Conservation (phyloP, 129 eudicot genomes). For the Lactuca saligna region DNA sequence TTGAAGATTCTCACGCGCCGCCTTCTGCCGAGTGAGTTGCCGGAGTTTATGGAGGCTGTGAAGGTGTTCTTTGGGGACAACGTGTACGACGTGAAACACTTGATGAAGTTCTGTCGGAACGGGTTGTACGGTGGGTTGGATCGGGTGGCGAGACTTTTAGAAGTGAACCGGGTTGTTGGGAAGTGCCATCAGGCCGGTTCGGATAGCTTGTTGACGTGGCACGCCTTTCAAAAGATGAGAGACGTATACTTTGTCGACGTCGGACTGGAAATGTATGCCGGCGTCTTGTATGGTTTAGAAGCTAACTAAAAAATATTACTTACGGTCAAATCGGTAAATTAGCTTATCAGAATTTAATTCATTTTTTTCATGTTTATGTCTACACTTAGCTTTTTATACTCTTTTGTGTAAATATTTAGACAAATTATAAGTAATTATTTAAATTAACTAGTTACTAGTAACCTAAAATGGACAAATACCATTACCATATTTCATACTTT, state of each 20-base stretch:
- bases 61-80: slow-evolving; percentile 58
- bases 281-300: slow-evolving; percentile 71
- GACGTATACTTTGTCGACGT: slow-evolving; percentile 51
- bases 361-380: not conserved
- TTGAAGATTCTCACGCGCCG: slow-evolving; percentile 76
- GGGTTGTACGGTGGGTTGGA: slow-evolving; percentile 72
- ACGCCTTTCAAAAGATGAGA: slow-evolving; percentile 64
- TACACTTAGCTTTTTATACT: too few species aligned
- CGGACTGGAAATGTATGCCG: slow-evolving; percentile 57
- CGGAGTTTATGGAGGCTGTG: slow-evolving; percentile 44
- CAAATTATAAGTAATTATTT: too few species aligned
- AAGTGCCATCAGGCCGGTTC: slow-evolving; percentile 59
- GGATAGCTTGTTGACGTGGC: slow-evolving; percentile 86
- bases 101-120: slow-evolving; percentile 60
- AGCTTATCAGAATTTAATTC: slow-evolving; percentile 11
- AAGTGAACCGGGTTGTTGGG: slow-evolving; percentile 75
- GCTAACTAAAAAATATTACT: slow-evolving; percentile 23
- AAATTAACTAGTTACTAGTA: too few species aligned
- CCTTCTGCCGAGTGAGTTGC: slow-evolving; percentile 39
- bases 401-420: too few species aligned
- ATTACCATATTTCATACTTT: too few species aligned
- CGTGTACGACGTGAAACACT: slow-evolving; percentile 65
- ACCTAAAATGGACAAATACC: too few species aligned
- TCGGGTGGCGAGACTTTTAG: slow-evolving; percentile 52
- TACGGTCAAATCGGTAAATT: slow-evolving; percentile 20